These are phyloP conservation scores for Pezizomycotina sp. DNA, from an alignment of 2,329 filamentous ascomycete species.

Conservation along the genomic window DNA sequence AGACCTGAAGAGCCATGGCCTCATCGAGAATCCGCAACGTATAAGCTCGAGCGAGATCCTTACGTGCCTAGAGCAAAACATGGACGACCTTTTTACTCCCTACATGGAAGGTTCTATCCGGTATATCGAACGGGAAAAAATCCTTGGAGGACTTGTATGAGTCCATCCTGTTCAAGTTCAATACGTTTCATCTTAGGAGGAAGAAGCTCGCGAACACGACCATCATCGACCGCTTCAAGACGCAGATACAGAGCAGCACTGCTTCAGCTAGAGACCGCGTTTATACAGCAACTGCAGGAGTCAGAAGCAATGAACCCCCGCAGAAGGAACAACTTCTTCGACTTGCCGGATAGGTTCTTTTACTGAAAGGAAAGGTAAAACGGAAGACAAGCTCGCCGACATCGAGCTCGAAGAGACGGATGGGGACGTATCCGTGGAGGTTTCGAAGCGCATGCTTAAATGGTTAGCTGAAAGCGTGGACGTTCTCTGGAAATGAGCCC, in stretches of 20 bases:
- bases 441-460: conserved; percentile 93
- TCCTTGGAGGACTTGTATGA: conserved; percentile 70
- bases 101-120: conserved; percentile 48
- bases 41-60: conserved; percentile 39
- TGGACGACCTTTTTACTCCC: conserved; percentile 62
- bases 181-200: conserved; percentile 63
- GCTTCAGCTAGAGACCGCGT: conserved; percentile 22
- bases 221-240: conserved; percentile 24
- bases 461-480: conserved; percentile 88
- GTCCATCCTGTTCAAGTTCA: conserved; percentile 88
- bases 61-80: conserved; percentile 43
- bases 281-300: conserved; percentile 17
- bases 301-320: conserved; percentile 36
- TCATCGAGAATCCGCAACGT: conserved; percentile 93
- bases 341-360: conserved; percentile 47
- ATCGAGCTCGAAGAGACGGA: conserved; percentile 48
- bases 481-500: conserved; percentile 80
- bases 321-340: conserved; percentile 82
- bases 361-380: conserved; percentile 11
- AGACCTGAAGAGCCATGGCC: conserved; percentile 79
- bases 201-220: conserved; percentile 48
- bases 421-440: conserved; percentile 62
- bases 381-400: conserved; percentile 24
- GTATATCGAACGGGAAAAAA: conserved; percentile 52
- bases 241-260: conserved; percentile 14